Evolutionary conservation across 1,284 basidiomycete species (phyloP), one percentile per base, ranked within the genome.

Genomic region (Rhodotorula sp.): DNA sequence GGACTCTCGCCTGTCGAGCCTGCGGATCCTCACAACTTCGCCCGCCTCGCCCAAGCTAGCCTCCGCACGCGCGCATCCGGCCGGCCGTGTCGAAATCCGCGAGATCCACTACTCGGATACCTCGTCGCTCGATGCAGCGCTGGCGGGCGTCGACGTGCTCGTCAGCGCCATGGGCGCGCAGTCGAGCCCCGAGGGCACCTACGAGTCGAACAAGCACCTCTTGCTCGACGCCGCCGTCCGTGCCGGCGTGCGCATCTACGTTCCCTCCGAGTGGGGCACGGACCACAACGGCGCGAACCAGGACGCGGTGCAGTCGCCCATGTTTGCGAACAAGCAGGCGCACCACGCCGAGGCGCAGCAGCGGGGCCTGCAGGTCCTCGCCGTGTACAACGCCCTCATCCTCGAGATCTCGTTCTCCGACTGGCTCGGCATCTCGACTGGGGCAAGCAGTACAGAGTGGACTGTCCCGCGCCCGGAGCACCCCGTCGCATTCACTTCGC

Each of bases 401-500:
- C 52, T 64, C 45, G 62, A 69, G 48, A 69, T 64, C 27, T n/a
- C 45, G 14, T 69, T 69, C 53, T 61, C 62, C 19, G 62, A 64
- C 45, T 69, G 67, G 67, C 61, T 69, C 13, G 67, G 67, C 17
- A 58, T 68, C 34, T 27, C 52, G 10, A 46, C 16, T 7, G 27
- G 46, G 4, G 41, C 58, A 12, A 17, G 46, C 17, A 44, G 53
- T 19, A 57, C 67, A 0, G 60, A 53, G 10, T 69, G 67, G 67
- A 49, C 62, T 7, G 53, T 69, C 25, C 67, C 67, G 5, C 41
- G 21, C 14, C 67, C 67, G 7, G 42, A 52, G 25, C 52, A 52
- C 34, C 62, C 62, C 12, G 67, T 64, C 45, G 67, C 67, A 44
- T 69, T 69, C 58, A 69, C 67, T 34, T 64, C 62, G 12, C 53